A percentile compares a stretch with the other conserved stretches of the same genome.
These are phyloP conservation scores for Suzukiozyma palmioleophila DNA, from an alignment of 1,139 yeast species.

Conservation along the genomic window DNA sequence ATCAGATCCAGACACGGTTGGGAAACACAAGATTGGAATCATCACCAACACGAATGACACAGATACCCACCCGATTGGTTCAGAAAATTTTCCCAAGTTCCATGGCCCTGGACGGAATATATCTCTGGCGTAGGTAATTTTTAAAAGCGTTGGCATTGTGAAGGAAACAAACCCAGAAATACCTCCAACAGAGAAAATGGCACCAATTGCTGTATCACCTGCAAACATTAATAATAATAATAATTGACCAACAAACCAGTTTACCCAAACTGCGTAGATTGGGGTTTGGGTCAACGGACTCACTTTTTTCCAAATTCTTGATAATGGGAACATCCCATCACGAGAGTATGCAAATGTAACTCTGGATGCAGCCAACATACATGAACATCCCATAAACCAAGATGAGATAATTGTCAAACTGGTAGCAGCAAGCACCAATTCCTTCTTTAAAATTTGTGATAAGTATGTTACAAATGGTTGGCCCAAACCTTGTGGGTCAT, in stretches of 20 bases:
- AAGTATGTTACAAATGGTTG: conserved; percentile 63
- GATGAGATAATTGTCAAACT: conserved; percentile 57
- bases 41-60: conserved; percentile 50
- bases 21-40: conserved; percentile 68
- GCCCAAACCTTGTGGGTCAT: conserved; percentile 50
- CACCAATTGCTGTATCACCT: conserved; percentile 66
- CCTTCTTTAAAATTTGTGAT: conserved; percentile 44
- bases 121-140: conserved; percentile 52
- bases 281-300: conserved; percentile 59
- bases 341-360: conserved; percentile 68
- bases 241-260: conserved; percentile 54
- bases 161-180: conserved; percentile 70
- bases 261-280: conserved; percentile 64
- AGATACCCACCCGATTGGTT: conserved; percentile 36
- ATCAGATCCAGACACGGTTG: conserved; percentile 48
- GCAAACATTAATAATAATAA: conserved; percentile 59
- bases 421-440: conserved; percentile 50
- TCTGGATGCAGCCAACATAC: conserved; percentile 67
- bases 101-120: conserved; percentile 67
- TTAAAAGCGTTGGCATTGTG: conserved; percentile 60
- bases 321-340: conserved; percentile 65
- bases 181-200: conserved; percentile 75
- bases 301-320: conserved; percentile 52
- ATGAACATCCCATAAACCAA: conserved; percentile 66
- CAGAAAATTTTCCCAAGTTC: conserved; percentile 55